Evolutionary conservation across 2,329 filamentous ascomycete species (phyloP).

Genomic region (Fusarium hostae): DNA sequence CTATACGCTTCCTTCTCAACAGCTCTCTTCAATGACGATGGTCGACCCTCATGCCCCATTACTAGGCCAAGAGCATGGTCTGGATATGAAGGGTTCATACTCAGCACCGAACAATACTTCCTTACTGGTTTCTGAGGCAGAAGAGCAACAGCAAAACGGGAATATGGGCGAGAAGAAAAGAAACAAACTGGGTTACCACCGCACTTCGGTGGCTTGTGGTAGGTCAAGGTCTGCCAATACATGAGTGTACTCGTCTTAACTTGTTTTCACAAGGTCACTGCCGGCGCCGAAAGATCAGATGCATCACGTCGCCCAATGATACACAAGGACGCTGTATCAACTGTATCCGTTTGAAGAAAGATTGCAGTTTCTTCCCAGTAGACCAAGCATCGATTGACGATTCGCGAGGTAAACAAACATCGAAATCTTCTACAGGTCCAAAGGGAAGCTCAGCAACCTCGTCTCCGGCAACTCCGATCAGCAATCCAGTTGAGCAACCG

Average conservation of each 20-base stretch:
- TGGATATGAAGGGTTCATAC: constrained; percentile 60
- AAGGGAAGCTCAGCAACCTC: constrained; percentile 59
- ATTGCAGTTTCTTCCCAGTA: constrained; percentile 92
- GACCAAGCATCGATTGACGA: constrained; percentile 74
- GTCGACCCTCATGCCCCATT: constrained; percentile 48
- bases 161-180: constrained; percentile 67
- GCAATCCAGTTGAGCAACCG: constrained; percentile 56
- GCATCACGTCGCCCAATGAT: constrained; percentile 80
- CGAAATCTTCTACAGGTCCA: constrained; percentile 53
- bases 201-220: constrained; percentile 96
- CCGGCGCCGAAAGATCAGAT: constrained; percentile 92
- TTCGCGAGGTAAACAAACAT: constrained; percentile 55
- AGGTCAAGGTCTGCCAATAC: constrained; percentile 57
- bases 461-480: constrained; percentile 59
- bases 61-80: constrained; percentile 49
- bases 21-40: constrained; percentile 48
- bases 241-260: not conserved
- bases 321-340: constrained; percentile 83
- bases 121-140: constrained; percentile 52
- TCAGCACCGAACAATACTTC: constrained; percentile 61
- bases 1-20: constrained; percentile 46
- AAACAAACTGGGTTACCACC: constrained; percentile 95
- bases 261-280: constrained; percentile 75
- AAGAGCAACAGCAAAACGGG: constrained; percentile 47
- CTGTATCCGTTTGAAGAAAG: constrained; percentile 93